Evolutionary conservation across 2,329 filamentous ascomycete genomes (phyloP).

Genomic region (Colletotrichum siamense): DNA sequence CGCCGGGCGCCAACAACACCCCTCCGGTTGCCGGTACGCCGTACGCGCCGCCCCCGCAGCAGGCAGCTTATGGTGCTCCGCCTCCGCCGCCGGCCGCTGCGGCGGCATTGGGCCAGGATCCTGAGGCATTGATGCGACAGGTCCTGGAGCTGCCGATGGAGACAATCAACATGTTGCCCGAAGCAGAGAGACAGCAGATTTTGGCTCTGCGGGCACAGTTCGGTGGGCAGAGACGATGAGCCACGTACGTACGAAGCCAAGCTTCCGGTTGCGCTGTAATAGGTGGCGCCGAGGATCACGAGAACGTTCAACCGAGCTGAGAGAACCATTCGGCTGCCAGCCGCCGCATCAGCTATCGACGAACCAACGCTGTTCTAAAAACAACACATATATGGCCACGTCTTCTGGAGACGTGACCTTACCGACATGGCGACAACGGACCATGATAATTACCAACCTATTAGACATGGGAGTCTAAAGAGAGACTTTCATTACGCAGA

Average conservation of each 20-base stretch:
- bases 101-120: conserved; percentile 54
- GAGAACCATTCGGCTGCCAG: neutral
- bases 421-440: neutral
- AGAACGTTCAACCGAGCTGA: neutral
- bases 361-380: neutral
- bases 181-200: conserved; percentile 79
- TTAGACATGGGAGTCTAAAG: neutral
- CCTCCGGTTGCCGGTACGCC: conserved; percentile 51
- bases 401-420: neutral
- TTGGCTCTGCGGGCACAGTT: conserved; percentile 75
- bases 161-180: conserved; percentile 79
- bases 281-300: neutral
- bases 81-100: conserved; percentile 29
- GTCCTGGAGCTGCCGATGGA: conserved; percentile 82
- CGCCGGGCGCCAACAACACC: conserved; percentile 46
- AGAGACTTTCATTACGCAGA: neutral
- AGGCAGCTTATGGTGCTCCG: conserved; percentile 39
- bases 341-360: neutral
- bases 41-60: conserved; percentile 50
- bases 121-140: conserved; percentile 78
- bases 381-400: neutral
- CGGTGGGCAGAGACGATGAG: conserved; percentile 42
- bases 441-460: neutral
- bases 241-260: neutral
- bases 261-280: neutral